Evolutionary conservation across 345 rosid species (phyloP).

Genomic region (Eucalyptus paniculata): DNA sequence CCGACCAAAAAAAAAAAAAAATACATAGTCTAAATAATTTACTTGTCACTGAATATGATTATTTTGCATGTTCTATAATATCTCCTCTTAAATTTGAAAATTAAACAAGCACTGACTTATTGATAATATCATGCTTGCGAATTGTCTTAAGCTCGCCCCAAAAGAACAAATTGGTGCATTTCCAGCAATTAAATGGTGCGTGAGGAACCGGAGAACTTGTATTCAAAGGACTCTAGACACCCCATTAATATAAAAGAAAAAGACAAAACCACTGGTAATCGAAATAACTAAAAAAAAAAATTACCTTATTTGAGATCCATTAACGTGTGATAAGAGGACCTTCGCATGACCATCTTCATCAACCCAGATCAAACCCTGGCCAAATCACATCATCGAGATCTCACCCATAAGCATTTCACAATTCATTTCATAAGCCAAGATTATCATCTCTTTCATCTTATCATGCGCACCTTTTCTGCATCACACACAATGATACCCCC

Average conservation of each 20-base stretch:
- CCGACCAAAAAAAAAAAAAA: background rate
- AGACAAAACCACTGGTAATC: background rate
- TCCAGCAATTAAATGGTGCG: background rate
- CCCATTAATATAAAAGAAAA: background rate
- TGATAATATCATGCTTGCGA: background rate
- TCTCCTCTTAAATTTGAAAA: background rate
- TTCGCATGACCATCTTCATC: slow-evolving; percentile 13
- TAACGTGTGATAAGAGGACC: slow-evolving; percentile 16
- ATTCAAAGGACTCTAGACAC: background rate
- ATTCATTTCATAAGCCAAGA: background rate
- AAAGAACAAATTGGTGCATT: background rate
- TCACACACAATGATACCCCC: slow-evolving; percentile 31
- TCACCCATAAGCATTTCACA: background rate
- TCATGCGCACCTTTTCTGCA: slow-evolving; percentile 4
- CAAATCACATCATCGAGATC: background rate
- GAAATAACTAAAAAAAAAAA: background rate
- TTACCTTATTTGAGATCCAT: slow-evolving; percentile 26
- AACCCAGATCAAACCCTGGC: slow-evolving; percentile 39
- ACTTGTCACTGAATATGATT: background rate
- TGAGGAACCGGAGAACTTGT: background rate
- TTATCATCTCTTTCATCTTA: background rate
- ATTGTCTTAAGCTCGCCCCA: background rate
- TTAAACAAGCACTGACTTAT: background rate
- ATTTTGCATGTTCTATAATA: background rate
- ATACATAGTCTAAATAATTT: background rate